phyloP scores from a whole-genome alignment of 495 filamentous ascomycete species.

The Tuber calosporum region DNA sequence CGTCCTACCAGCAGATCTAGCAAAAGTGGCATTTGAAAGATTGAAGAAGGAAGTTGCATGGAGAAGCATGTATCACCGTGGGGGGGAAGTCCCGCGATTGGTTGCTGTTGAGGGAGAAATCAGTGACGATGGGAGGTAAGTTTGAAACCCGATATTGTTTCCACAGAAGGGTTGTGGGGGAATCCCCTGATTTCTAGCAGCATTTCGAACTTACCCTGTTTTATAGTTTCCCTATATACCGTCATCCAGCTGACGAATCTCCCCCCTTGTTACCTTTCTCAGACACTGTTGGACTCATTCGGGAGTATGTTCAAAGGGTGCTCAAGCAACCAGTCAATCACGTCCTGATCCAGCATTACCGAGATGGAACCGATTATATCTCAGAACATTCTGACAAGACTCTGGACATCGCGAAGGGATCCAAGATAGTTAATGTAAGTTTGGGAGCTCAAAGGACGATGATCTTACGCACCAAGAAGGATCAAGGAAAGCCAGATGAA shows the following conservation, averaged over 20 bases:
- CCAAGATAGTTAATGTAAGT: conserved; percentile 83
- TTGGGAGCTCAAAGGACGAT: conserved; percentile 87
- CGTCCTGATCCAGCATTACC: conserved; percentile 87
- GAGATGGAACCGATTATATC: conserved; percentile 83
- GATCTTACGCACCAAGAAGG: conserved; percentile 76
- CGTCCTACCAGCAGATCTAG: conserved; percentile 51
- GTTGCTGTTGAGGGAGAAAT: conserved; percentile 80
- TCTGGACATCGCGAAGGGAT: conserved; percentile 73
- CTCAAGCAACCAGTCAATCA: conserved; percentile 84
- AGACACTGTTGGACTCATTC: conserved; percentile 60
- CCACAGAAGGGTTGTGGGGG: background rate
- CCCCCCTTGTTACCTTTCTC: conserved; percentile 72
- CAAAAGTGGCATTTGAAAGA: conserved; percentile 59
- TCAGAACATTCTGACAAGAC: conserved; percentile 98
- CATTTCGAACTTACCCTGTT: conserved; percentile 10
- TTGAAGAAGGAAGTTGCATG: conserved; percentile 71
- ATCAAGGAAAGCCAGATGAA: conserved; percentile 37
- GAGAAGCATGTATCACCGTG: conserved; percentile 87
- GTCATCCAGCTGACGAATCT: conserved; percentile 87
- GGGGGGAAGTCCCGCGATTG: conserved; percentile 87
- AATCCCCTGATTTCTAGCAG: background rate
- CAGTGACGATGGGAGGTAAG: conserved; percentile 54
- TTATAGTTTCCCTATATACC: conserved; percentile 72
- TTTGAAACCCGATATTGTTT: conserved; percentile 11
- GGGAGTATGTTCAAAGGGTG: conserved; percentile 56